Evolutionary conservation across 2,329 filamentous ascomycete species (phyloP), one percentile per base, ranked within the genome.

Genomic region (Xylaria sp.): DNA sequence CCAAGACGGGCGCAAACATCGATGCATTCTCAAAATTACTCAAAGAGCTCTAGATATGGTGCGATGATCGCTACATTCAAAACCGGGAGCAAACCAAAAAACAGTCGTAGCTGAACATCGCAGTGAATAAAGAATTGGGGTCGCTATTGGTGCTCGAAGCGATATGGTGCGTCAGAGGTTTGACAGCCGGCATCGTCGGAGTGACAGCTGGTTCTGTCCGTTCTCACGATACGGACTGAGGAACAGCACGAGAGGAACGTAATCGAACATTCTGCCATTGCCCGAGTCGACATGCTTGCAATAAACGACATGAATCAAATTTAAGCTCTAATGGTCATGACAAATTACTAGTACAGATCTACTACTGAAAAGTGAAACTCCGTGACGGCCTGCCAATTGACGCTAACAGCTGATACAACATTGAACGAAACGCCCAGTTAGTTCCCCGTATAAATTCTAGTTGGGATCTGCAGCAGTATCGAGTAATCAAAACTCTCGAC

Each of bases 401-500:
- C 9, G 3, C 10, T 11, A 25, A 19, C 21, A 27, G 2, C n/a
- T 17, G 37, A 13, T 11, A 43, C 13, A 27, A 8, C 4, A 23
- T 25, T 15, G 13, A 9, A 46, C 8, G 15, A 1, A 25, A 43
- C 4, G 27, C 3, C 11, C 15, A 17, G 41, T 2, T 1, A 46
- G 19, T 6, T 11, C 29, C 6, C 21, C 31, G 13, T 37, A 4
- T 8, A 17, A 35, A 43, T 19, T 37, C 11, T 29, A 29, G 21
- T 40, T n/a, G n/a, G n/a, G 21, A 19, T 47, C 11, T 48, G 35
- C 5, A 48, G 3, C 33, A 17, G 15, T 13, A 25, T 13, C 15
- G 15, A 15, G 27, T 11, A 19, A 17, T 43, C 49, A 89, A 75
- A 92, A 95, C 72, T 92, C 90, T 62, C 87, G 84, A 68, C 88